A percentile compares a stretch with the other conserved stretches of the same genome.
These are phyloP conservation scores for Xanthoparmelia taractica DNA, from an alignment of 495 filamentous ascomycete species.

Conservation along the genomic window DNA sequence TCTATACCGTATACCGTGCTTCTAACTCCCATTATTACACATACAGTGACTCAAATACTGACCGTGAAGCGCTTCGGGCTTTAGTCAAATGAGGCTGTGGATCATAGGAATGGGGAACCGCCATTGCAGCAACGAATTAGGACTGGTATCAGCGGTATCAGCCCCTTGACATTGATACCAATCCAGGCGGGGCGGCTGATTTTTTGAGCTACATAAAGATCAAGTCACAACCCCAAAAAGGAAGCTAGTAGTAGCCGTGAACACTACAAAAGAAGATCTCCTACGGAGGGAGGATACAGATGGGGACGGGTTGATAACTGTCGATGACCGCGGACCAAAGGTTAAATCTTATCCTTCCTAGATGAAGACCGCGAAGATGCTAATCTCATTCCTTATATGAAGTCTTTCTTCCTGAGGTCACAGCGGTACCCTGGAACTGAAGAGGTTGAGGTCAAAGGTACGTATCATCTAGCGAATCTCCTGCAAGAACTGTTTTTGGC, in stretches of 20 bases:
- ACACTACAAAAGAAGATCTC: conserved; percentile 40
- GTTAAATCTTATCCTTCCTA: conserved; percentile 36
- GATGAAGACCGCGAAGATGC: neutral
- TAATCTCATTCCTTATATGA: conserved; percentile 54
- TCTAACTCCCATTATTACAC: neutral
- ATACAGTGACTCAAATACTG: neutral
- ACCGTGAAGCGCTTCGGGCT: neutral
- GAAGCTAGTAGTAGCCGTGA: conserved; percentile 12
- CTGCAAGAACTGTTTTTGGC: conserved; percentile 89
- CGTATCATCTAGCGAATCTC: conserved; percentile 91
- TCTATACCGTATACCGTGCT: neutral
- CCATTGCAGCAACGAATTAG: neutral
- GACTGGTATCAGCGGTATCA: neutral
- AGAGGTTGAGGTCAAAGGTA: conserved; percentile 68
- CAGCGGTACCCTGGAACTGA: neutral
- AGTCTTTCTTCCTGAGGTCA: conserved; percentile 8
- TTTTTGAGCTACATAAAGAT: neutral
- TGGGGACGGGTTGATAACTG: conserved; percentile 87
- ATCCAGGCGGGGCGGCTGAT: neutral
- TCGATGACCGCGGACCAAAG: conserved; percentile 92
- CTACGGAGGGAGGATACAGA: conserved; percentile 82
- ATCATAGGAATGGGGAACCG: neutral
- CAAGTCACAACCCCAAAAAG: conserved; percentile 2
- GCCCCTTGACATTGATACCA: neutral
- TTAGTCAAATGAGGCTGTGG: neutral